Evolutionary conservation across 179 eudicot genomes (phyloP).

Genomic region (Beta corolliflora): DNA sequence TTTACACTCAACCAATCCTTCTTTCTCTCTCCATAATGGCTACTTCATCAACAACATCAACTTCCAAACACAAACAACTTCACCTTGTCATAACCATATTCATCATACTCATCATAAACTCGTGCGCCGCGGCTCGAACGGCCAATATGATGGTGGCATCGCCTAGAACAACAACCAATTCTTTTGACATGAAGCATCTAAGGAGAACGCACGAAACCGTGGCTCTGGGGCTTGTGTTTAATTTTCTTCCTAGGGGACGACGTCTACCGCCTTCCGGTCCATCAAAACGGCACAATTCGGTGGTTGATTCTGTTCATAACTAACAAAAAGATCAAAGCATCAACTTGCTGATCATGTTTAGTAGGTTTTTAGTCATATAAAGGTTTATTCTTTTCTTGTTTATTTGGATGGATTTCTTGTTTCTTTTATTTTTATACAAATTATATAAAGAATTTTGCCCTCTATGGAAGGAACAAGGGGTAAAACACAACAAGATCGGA

Average conservation of each 20-base stretch:
- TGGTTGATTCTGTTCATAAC: slow-evolving; percentile 29
- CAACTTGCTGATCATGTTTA: neutral
- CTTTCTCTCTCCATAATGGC: slow-evolving; percentile 19
- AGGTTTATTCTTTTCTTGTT: slow-evolving; percentile 18
- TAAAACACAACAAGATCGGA: slow-evolving; percentile 2
- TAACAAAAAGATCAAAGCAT: neutral
- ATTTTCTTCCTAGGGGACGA: slow-evolving; percentile 25
- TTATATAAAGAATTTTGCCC: neutral
- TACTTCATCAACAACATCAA: neutral
- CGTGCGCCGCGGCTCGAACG: slow-evolving; percentile 19
- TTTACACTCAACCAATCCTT: slow-evolving; percentile 17
- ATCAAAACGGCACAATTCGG: slow-evolving; percentile 32
- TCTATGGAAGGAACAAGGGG: neutral
- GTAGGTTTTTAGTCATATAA: slow-evolving; percentile 6
- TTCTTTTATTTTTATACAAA: neutral
- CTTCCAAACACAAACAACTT: slow-evolving; percentile 17
- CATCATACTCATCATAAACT: slow-evolving; percentile 8
- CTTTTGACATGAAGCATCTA: slow-evolving; percentile 16
- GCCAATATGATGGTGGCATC: slow-evolving; percentile 10
- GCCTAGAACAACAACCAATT: neutral
- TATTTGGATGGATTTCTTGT: too few species aligned
- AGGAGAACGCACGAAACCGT: slow-evolving; percentile 8
- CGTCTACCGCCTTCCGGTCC: slow-evolving; percentile 30
- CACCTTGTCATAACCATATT: slow-evolving; percentile 11
- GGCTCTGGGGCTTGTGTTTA: slow-evolving; percentile 23